Evolutionary conservation across 768 basidiomycete genomes (phyloP).

Genomic region (Pleurotus giganteus): DNA sequence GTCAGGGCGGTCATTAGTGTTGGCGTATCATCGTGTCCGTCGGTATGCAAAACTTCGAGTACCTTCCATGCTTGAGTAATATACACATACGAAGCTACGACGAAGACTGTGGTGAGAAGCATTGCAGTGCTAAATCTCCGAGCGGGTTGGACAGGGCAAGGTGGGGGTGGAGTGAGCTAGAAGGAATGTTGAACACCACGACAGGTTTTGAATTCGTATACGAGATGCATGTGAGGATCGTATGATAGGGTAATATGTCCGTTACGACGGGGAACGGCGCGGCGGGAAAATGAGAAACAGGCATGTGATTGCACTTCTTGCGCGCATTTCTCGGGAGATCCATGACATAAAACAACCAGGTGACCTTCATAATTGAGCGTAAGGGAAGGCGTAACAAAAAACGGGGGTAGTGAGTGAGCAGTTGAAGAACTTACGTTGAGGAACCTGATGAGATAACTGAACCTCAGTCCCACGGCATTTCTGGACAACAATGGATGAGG

Average conservation of each 20-base stretch:
- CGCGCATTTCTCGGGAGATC: not conserved
- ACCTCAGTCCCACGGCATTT: too few species aligned
- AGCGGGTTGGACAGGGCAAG: too few species aligned
- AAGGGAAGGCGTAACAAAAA: not conserved
- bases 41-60: constrained; percentile 47
- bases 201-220: not conserved
- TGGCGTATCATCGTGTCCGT: constrained; percentile 51
- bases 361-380: not conserved
- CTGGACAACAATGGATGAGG: too few species aligned
- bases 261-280: not conserved
- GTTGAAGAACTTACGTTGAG: too few species aligned
- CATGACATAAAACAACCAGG: too few species aligned
- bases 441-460: too few species aligned
- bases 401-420: not conserved
- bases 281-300: not conserved
- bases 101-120: not conserved
- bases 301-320: not conserved
- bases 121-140: not conserved
- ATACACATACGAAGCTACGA: constrained; percentile 22
- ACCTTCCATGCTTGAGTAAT: constrained; percentile 41
- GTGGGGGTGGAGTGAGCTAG: not conserved
- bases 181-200: too few species aligned
- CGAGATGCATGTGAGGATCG: too few species aligned
- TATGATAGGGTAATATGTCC: not conserved
- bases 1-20: constrained; percentile 44